Percentiles rank a stretch among this genome's conserved stretches.
phyloP scores from a whole-genome alignment of 352 stramenopile species.

The Phytophthora syringae region DNA sequence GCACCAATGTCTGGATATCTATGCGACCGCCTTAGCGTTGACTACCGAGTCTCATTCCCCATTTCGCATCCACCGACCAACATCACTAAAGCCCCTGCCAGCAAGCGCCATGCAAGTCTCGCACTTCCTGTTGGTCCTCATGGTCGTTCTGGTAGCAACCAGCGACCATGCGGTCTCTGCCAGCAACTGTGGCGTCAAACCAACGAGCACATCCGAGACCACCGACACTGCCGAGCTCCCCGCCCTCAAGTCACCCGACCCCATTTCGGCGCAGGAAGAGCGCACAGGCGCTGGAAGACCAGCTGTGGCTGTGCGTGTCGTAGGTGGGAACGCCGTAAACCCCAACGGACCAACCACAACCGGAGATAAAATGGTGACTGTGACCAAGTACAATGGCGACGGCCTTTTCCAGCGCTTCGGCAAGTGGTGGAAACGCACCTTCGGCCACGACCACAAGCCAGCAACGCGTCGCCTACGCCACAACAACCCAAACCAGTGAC shows the following conservation, averaged over 20 bases:
- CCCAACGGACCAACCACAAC: not conserved
- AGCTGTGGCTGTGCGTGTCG: not conserved
- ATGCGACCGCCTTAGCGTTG: not conserved
- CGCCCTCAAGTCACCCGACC: not conserved
- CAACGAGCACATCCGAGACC: not conserved
- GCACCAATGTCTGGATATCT: not conserved
- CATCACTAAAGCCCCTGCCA: not conserved
- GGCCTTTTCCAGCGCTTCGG: constrained; percentile 11
- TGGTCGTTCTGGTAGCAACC: constrained; percentile 6
- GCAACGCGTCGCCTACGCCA: constrained; percentile 7
- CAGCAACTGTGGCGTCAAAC: constrained; percentile 12
- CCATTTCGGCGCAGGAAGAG: not conserved
- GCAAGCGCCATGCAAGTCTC: constrained; percentile 9
- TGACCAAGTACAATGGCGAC: constrained; percentile 15
- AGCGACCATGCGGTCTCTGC: not conserved
- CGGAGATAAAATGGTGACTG: not conserved
- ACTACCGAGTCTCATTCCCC: not conserved
- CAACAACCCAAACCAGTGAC: not conserved
- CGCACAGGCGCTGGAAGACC: not conserved
- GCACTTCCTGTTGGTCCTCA: constrained; percentile 9
- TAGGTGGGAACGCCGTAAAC: constrained; percentile 1
- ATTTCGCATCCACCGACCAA: constrained; percentile 12
- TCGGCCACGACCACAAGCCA: not conserved
- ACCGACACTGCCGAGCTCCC: not conserved
- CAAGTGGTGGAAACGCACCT: constrained; percentile 14